These are phyloP conservation scores for Penicillium flavigenum DNA, from an alignment of 495 filamentous ascomycete genomes.

Conservation along the genomic window DNA sequence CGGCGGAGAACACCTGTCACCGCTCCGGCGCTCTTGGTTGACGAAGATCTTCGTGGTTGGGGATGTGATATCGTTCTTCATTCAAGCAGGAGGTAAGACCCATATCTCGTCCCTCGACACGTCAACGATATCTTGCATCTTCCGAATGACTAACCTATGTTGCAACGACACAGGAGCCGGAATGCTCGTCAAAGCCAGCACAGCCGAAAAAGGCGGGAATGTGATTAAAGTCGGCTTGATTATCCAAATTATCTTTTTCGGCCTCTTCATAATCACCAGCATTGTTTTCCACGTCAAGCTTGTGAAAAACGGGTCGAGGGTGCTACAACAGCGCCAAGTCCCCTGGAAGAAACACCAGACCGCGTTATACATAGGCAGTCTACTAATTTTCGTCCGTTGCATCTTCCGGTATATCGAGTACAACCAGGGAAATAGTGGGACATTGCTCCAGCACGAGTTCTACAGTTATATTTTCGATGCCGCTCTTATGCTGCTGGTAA, in stretches of 20 bases:
- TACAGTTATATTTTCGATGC: neutral
- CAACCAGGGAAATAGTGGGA: neutral
- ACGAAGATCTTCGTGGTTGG: conserved; percentile 28
- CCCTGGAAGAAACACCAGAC: neutral
- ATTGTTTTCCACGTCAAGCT: neutral
- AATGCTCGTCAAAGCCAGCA: neutral
- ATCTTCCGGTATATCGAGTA: conserved; percentile 1
- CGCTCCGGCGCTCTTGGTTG: conserved; percentile 4
- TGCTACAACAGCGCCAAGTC: neutral
- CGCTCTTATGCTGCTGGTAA: neutral
- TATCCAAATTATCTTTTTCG: neutral
- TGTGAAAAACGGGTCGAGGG: neutral
- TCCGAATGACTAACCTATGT: neutral
- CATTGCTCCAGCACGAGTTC: neutral
- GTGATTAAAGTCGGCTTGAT: neutral
- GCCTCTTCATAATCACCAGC: neutral
- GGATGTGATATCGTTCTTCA: conserved; percentile 21
- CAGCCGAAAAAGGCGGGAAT: neutral
- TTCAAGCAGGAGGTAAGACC: conserved; percentile 6
- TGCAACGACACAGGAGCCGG: neutral
- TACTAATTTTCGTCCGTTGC: neutral
- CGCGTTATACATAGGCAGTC: neutral
- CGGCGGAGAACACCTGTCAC: conserved; percentile 29
- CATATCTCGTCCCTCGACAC: neutral
- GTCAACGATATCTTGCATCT: neutral